phyloP scores from a whole-genome alignment of 2,329 filamentous ascomycete genomes.

The Epichloe hybrida region DNA sequence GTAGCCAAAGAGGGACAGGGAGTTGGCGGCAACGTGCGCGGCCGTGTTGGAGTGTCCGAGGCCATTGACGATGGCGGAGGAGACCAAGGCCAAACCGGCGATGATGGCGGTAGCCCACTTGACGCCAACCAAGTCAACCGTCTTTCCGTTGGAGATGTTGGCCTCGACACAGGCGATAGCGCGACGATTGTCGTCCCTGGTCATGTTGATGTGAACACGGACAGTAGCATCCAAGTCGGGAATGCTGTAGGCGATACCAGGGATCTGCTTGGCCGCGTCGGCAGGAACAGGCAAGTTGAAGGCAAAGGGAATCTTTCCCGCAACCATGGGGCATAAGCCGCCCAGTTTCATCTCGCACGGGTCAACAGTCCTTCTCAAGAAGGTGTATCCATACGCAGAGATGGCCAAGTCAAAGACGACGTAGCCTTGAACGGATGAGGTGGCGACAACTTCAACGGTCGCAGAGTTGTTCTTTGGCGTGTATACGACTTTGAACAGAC shows the following conservation, averaged over 20 bases:
- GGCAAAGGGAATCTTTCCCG: constrained; percentile 62
- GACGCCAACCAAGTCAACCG: constrained; percentile 76
- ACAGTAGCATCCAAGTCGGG: constrained; percentile 85
- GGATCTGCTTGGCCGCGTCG: constrained; percentile 51
- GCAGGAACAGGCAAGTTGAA: constrained; percentile 51
- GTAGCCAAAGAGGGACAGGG: constrained; percentile 84
- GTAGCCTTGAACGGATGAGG: constrained; percentile 70
- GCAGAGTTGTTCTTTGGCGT: constrained; percentile 63
- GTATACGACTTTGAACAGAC: constrained; percentile 74
- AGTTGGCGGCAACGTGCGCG: constrained; percentile 86
- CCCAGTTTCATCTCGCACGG: constrained; percentile 59
- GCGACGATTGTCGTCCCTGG: constrained; percentile 33
- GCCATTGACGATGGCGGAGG: constrained; percentile 79
- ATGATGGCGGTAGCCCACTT: constrained; percentile 85
- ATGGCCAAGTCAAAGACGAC: constrained; percentile 66
- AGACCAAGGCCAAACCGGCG: constrained; percentile 67
- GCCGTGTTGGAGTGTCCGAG: constrained; percentile 88
- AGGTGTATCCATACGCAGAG: constrained; percentile 69
- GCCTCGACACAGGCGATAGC: constrained; percentile 80
- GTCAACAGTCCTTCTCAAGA: constrained; percentile 54
- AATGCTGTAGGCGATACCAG: constrained; percentile 74
- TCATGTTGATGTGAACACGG: constrained; percentile 66
- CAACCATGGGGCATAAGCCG: constrained; percentile 83
- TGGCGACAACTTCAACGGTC: constrained; percentile 61
- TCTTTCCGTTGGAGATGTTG: constrained; percentile 78